A percentile compares a stretch with the other conserved stretches of the same genome.
phyloP scores from a whole-genome alignment of 768 basidiomycete genomes.

The Boletus reticulatus region DNA sequence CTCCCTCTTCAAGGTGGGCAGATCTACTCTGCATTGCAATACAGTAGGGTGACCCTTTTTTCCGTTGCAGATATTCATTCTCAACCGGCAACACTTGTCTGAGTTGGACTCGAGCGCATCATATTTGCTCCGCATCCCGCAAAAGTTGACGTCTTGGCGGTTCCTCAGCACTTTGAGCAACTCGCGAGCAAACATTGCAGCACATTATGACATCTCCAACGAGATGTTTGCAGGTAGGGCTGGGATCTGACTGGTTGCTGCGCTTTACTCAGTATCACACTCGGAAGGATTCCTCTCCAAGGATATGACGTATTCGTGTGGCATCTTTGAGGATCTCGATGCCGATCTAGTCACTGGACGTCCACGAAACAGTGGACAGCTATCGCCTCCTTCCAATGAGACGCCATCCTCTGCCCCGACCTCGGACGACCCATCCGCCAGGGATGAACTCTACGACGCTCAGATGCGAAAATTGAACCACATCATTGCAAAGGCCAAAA shows the following conservation, averaged over 20 bases:
- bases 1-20: background rate
- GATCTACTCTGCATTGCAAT: background rate
- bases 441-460: background rate
- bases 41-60: background rate
- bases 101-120: background rate
- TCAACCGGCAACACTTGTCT: background rate
- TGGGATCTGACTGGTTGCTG: background rate
- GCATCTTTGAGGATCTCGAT: background rate
- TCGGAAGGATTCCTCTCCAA: background rate
- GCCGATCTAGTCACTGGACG: background rate
- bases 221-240: background rate
- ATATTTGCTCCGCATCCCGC: background rate
- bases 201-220: background rate
- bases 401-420: too few relatives aligned
- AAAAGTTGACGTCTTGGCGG: background rate
- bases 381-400: background rate
- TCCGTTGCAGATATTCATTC: background rate
- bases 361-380: background rate
- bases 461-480: background rate
- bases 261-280: background rate
- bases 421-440: background rate
- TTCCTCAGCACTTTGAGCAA: background rate
- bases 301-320: slow-evolving; percentile 1
- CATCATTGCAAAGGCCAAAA: background rate
- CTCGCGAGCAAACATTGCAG: background rate